Base-by-base conservation (phyloP, 352 stramenopile species). In the Phytophthora ohioensis region DNA sequence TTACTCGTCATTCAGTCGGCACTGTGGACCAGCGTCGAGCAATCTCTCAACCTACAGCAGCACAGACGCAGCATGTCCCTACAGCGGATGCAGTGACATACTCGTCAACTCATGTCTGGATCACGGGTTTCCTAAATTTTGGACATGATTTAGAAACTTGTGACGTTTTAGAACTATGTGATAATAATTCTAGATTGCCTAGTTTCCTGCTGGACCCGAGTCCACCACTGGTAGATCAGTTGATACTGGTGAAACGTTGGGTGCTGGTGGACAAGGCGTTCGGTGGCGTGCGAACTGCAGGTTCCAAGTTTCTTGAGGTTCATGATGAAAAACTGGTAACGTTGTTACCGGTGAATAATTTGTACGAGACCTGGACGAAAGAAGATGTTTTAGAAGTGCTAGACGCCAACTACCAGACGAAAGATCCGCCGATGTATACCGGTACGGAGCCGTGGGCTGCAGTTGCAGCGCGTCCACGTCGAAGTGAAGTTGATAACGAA, bases 241-340 rank as follows among this genome's bases (percentile, higher is more conserved):
- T 90, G n/a, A 74, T 93, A 9, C 73, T 91, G 8, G 58, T 93
- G 1, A 88, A 91, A 54, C 45, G 34, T 7, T 92, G 87, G 84
- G 80, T 78, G n/a, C 60, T 85, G 13, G 73, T 93, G 17, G 58
- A 79, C 38, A 75, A 76, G 39, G 31, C 60, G 15, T 47, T 68
- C 9, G 39, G 46, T 34, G 54, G 57, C 15, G 47, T 65, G 4
- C 56, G 54, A 39, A 64, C 56, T 21, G 34, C 57, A 11, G n/a
- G 30, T 0, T 55, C 51, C 9, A 55, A 67, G 17, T 81, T 81
- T 54, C 63, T 94, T 11, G 87, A 91, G 56, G 64, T 89, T 0
- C 72, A 81, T 17, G 57, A 64, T 8, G 36, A 81, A 6, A 68
- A 61, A 0, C 36, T 49, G 2, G 39, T 78, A 0, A 6, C 73